phyloP scores from a whole-genome alignment of 73 alveolate species.

The Paramecium sexaurelia region DNA sequence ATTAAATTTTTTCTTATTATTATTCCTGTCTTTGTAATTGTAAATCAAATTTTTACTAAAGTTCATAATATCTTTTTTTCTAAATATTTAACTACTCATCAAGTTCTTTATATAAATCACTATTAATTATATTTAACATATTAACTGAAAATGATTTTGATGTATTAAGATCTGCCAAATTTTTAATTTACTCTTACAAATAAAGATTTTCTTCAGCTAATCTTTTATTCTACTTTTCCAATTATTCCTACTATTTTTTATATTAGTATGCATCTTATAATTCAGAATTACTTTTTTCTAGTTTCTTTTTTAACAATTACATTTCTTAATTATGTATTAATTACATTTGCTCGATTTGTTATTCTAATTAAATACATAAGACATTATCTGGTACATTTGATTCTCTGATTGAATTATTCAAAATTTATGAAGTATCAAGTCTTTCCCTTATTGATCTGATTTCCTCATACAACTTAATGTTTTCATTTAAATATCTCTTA shows the following conservation, averaged over 20 bases:
- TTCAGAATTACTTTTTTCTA: background rate
- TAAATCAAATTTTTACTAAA: background rate
- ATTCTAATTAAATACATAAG: background rate
- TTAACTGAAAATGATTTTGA: background rate
- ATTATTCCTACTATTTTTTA: background rate
- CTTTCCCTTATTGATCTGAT: background rate
- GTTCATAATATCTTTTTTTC: background rate
- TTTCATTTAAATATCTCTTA: constrained; percentile 43
- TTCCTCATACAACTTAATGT: constrained; percentile 2
- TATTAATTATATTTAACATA: background rate
- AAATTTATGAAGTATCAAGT: background rate
- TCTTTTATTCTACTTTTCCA: background rate
- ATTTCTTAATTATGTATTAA: background rate
- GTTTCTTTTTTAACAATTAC: background rate
- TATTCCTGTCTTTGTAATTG: background rate
- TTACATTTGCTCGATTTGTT: background rate
- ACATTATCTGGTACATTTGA: background rate
- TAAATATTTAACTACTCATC: background rate
- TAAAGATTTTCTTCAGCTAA: constrained; percentile 16
- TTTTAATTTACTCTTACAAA: constrained; percentile 2
- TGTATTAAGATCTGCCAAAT: background rate
- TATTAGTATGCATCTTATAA: background rate
- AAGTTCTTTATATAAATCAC: background rate
- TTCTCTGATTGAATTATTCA: background rate
- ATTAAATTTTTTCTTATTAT: background rate